Evolutionary conservation across 2,329 filamentous ascomycete species (phyloP).

Genomic region (Microdochium bolleyi): DNA sequence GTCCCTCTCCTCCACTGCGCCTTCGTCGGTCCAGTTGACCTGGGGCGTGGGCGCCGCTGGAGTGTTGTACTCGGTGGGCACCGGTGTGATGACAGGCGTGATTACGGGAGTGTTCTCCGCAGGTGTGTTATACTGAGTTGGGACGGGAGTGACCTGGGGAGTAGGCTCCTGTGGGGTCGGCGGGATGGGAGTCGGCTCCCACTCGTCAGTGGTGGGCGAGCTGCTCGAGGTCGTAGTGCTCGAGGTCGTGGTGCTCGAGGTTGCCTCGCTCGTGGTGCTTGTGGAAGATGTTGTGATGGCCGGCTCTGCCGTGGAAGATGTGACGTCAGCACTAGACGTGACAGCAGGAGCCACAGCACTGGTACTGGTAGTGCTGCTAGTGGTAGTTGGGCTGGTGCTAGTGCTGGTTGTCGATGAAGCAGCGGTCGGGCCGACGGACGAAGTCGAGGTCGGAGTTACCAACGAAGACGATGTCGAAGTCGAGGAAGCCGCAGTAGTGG

Average conservation of each 20-base stretch:
- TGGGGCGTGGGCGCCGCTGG: not conserved
- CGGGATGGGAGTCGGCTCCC: not conserved
- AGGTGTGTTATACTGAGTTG: not conserved
- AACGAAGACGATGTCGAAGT: no score
- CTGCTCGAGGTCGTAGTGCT: not conserved
- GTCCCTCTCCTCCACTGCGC: not conserved
- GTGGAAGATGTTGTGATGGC: not conserved
- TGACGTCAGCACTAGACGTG: not conserved
- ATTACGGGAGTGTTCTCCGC: not conserved
- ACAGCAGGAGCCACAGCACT: not conserved
- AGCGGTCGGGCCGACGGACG: not conserved
- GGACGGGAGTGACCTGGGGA: not conserved
- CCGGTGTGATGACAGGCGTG: not conserved
- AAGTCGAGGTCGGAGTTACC: not conserved
- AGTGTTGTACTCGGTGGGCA: not conserved
- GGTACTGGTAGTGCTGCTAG: not conserved
- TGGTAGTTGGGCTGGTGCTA: not conserved
- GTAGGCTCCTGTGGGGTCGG: not conserved
- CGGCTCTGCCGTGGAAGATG: not conserved
- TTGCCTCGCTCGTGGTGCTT: not conserved
- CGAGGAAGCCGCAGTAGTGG: not conserved
- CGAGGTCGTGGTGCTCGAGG: not conserved
- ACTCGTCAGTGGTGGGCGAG: not conserved
- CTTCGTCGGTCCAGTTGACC: not conserved
- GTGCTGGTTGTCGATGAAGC: not conserved